These are phyloP conservation scores for Rhodotorula sp. DNA, from an alignment of 1,284 basidiomycete genomes.

Conservation along the genomic window DNA sequence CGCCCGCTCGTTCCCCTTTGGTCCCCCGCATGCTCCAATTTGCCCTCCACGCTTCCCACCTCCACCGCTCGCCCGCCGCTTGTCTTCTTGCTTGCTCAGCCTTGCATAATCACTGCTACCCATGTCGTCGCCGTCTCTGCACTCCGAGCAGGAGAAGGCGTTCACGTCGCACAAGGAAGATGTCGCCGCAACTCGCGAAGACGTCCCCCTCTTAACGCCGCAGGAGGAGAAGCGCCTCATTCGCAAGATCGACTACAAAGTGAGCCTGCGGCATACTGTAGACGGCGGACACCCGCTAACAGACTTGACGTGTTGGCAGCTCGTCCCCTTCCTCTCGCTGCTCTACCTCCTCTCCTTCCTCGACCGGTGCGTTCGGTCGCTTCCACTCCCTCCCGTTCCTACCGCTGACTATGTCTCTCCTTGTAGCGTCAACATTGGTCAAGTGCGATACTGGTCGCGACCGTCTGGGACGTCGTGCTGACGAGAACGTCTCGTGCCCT, in stretches of 20 bases:
- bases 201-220: not conserved
- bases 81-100: not conserved
- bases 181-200: conserved; percentile 4
- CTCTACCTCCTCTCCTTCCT: conserved; percentile 53
- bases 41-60: no score
- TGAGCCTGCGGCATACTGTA: conserved; percentile 2
- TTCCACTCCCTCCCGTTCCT: not conserved
- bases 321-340: conserved; percentile 42
- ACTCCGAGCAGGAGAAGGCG: conserved; percentile 25
- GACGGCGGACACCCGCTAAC: no score
- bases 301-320: no score
- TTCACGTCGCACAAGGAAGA: not conserved
- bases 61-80: not conserved
- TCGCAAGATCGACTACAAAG: conserved; percentile 39
- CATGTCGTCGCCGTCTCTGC: conserved; percentile 13
- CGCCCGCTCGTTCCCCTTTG: no score
- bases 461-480: not conserved
- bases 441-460: conserved; percentile 24
- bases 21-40: no score
- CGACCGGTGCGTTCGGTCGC: conserved; percentile 50
- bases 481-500: not conserved
- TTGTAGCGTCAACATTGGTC: conserved; percentile 47
- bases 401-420: conserved; percentile 50
- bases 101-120: no score
- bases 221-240: conserved; percentile 32